phyloP scores from a whole-genome alignment of 2,329 filamentous ascomycete species.

The Immersiporthe knoxdaviesiana region DNA sequence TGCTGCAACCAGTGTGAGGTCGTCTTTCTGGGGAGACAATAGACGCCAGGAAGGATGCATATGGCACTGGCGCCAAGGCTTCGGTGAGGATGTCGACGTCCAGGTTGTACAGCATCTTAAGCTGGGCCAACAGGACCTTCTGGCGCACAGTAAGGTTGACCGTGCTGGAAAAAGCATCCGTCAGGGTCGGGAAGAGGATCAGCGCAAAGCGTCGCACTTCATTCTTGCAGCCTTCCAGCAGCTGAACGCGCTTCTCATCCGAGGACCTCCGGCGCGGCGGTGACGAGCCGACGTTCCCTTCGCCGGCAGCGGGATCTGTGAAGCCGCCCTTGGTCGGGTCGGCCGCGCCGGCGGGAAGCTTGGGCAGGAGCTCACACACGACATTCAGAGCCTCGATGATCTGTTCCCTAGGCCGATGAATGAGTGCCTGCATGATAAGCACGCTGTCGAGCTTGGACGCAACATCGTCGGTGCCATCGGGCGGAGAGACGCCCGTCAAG shows the following conservation, averaged over 20 bases:
- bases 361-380: slow-evolving; percentile 90
- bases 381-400: slow-evolving; percentile 97
- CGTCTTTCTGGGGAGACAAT: slow-evolving; percentile 96
- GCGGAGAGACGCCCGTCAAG: slow-evolving; percentile 91
- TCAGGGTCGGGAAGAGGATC: slow-evolving; percentile 91
- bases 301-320: slow-evolving; percentile 46
- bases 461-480: slow-evolving; percentile 74
- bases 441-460: slow-evolving; percentile 92
- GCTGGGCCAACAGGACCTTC: slow-evolving; percentile 91
- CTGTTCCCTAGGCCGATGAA: slow-evolving; percentile 93
- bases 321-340: slow-evolving; percentile 49
- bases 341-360: slow-evolving; percentile 59
- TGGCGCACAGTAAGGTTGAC: slow-evolving; percentile 94
- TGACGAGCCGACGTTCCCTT: slow-evolving; percentile 46
- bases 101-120: slow-evolving; percentile 98
- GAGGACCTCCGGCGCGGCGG: slow-evolving; percentile 57
- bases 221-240: slow-evolving; percentile 79
- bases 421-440: slow-evolving; percentile 97
- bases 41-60: slow-evolving; percentile 92
- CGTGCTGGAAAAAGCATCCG: slow-evolving; percentile 95
- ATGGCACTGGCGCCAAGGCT: slow-evolving; percentile 83
- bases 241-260: slow-evolving; percentile 80
- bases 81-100: slow-evolving; percentile 83
- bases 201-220: slow-evolving; percentile 91
- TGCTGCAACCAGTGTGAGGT: slow-evolving; percentile 81